Evolutionary conservation across 805 yeast genomes (phyloP), one percentile per base, ranked within the genome.

Genomic region (Spencermartinsiella europaea): DNA sequence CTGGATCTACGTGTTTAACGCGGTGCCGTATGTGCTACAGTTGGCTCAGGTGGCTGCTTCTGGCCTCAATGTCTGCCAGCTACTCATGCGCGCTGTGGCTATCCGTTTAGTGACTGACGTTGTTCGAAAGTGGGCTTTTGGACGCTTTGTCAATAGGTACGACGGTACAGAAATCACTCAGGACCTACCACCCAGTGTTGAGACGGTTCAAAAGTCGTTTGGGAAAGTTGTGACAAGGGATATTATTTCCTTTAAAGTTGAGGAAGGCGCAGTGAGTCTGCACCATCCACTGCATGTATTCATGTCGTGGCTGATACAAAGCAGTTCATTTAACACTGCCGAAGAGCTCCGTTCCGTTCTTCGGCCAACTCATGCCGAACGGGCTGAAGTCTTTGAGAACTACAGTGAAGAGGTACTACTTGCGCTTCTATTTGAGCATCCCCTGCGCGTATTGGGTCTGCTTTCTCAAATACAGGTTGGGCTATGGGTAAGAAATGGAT

Each of bases 401-500:
- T 19, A 19, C 5, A 8, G 10, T 20, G 39, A 39, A n/a, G 44
- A 38, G 20, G 49, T 34, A 20, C 38, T 25, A 47, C 47, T 46
- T 25, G 38, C 42, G 33, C 25, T 56, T 8, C 58, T 83, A 4
- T 76, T 83, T 52, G 96, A 88, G 52, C 81, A 84, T 52, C 84
- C 96, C 0, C 63, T 93, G 17, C 72, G 95, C 47, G 83, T 90
- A 0, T 60, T 88, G 22, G 96, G 86, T 0, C 64, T 86, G 5
- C 65, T 87, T 53, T 79, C 96, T 0, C 97, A 93, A 58, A 85
- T 91, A 5, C 83, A 86, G 50, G 80, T 85, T 0, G 96, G 96
- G 0, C 76, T 84, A 47, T 91, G 98, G 98, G 96, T 91, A 0
- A 76, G 98, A 58, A 91, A 91, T 64, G 99, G 99, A 0, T 75